These are phyloP conservation scores for Lathyrus aphaca DNA, from an alignment of 306 rosid species.

Conservation along the genomic window DNA sequence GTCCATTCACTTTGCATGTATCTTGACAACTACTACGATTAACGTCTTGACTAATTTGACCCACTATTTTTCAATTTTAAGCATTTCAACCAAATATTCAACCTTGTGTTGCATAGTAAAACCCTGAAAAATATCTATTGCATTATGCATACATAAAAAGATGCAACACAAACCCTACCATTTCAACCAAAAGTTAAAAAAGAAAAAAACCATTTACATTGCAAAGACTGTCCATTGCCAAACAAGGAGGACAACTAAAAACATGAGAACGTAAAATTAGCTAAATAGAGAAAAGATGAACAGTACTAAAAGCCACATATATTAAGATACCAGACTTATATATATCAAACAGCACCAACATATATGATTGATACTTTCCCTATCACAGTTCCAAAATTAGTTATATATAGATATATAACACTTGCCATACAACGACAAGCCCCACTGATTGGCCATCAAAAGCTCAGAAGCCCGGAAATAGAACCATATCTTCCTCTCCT, in stretches of 20 bases:
- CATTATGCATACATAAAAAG: conserved; percentile 29
- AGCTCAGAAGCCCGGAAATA: conserved; percentile 48
- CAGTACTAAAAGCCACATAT: conserved; percentile 46
- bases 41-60: too few species aligned
- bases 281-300: conserved; percentile 44
- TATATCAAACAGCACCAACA: conserved; percentile 61
- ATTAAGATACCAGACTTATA: conserved; percentile 53
- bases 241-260: conserved; percentile 41
- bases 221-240: conserved; percentile 43
- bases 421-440: conserved; percentile 52
- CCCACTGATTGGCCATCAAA: conserved; percentile 53
- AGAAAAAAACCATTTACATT: conserved; percentile 45
- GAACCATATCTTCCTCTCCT: conserved; percentile 51
- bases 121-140: conserved; percentile 29
- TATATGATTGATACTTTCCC: conserved; percentile 59
- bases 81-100: background rate
- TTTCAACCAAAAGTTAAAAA: conserved; percentile 19
- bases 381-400: conserved; percentile 69
- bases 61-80: too few species aligned
- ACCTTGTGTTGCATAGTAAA: conserved; percentile 12
- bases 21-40: background rate
- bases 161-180: conserved; percentile 39
- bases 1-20: background rate
- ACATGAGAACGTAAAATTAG: conserved; percentile 44
- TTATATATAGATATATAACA: conserved; percentile 52